Evolutionary conservation across 75 land plant genomes (phyloP), one percentile per base, ranked within the genome.

Genomic region (Cunninghamia lanceolata): DNA sequence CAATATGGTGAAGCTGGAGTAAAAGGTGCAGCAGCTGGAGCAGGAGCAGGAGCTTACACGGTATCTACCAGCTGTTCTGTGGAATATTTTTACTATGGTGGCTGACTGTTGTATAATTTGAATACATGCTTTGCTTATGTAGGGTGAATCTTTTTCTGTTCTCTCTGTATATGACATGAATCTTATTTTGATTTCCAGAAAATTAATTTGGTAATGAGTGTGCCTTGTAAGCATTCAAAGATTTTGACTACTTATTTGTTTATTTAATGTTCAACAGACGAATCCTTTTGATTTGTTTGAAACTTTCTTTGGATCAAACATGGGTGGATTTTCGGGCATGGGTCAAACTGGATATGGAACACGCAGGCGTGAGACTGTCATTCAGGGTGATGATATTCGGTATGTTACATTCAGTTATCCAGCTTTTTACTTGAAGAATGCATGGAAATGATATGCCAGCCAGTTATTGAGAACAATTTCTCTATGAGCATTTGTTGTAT

Each of bases 251-350:
- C 30, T 84, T 38, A 15, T 50, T 43, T 28, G 46, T 19, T 85
- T 28, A 63, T 74, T 52, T 85, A 43, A 40, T 43, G 47, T 39
- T 54, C 36, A 75, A 83, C 94, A 96, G 99, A 91, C 99, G 59
- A 98, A 98, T 90, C 99, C 99, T 17, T 98, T 96, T 91, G 99
- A 98, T 89, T 90, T 98, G 38, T 96, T 98, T 90, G 99, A 98
- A 86, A 89, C 99, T 47, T 94, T 98, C 42, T 98, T 98, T 94
- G 99, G 99, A 42, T 89, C 97, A 84, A 93, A 94, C 68, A 93
- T 97, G 96, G 94, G 99, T 53, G 98, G 98, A 9, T 95, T 95
- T 87, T 53, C 94, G 73, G 95, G 95, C 32, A 94, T 98, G 97
- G 97, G 96, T 84, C 93, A 88, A 59, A 84, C 87, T 86, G 95